A percentile compares a stretch with the other conserved stretches of the same genome.
Evolutionary conservation across 2,329 filamentous ascomycete species (phyloP).

Genomic region (Didymella sp.): DNA sequence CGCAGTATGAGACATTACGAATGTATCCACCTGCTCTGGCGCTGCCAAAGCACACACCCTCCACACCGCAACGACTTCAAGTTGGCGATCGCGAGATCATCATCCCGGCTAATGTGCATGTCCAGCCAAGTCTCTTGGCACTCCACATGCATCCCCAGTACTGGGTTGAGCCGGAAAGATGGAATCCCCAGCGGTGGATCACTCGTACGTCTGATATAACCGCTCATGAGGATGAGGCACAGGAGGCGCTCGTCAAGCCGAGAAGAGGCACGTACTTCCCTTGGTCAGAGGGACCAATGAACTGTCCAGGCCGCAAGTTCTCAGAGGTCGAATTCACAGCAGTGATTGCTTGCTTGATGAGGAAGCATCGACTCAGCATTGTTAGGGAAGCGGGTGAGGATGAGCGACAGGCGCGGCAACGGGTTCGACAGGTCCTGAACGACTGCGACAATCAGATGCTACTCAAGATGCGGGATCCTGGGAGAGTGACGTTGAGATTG

Average conservation of each 20-base stretch:
- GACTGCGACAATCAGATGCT: background rate
- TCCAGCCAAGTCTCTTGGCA: constrained; percentile 53
- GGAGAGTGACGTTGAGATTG: background rate
- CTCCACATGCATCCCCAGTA: constrained; percentile 41
- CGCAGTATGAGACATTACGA: background rate
- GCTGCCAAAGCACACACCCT: background rate
- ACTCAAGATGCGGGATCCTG: constrained; percentile 60
- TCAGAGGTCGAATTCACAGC: constrained; percentile 48
- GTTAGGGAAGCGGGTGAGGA: background rate
- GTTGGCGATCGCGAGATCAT: background rate
- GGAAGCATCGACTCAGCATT: background rate
- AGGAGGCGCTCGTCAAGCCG: constrained; percentile 12
- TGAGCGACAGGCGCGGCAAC: constrained; percentile 58
- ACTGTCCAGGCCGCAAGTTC: constrained; percentile 45
- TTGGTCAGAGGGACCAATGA: constrained; percentile 30
- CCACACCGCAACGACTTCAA: background rate
- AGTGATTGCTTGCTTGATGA: constrained; percentile 25
- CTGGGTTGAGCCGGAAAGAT: constrained; percentile 36
- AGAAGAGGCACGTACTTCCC: constrained; percentile 19
- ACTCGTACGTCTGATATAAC: background rate
- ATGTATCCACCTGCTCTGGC: background rate
- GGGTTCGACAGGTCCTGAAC: constrained; percentile 60
- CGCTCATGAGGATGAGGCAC: background rate
- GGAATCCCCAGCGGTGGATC: constrained; percentile 45
- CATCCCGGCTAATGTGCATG: background rate